A percentile compares a stretch with the other conserved stretches of the same genome.
These are phyloP conservation scores for Aristolochia contorta DNA, from an alignment of 164 flowering plant species.

Conservation along the genomic window DNA sequence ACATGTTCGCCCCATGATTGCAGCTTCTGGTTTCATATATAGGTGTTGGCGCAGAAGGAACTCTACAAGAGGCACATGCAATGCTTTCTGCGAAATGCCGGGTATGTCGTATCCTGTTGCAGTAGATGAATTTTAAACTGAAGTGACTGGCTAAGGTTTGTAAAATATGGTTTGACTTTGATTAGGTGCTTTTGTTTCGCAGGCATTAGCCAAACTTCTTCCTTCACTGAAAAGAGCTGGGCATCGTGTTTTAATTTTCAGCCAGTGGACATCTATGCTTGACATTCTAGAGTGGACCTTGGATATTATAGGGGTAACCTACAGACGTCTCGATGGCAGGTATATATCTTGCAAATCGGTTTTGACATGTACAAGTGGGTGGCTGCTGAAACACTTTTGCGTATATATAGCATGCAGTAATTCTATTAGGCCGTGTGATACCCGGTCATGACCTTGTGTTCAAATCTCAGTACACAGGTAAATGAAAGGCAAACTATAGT, in stretches of 20 bases:
- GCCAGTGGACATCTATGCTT: conserved; percentile 99
- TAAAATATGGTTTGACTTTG: background rate
- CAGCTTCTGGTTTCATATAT: conserved; percentile 63
- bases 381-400: no score
- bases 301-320: conserved; percentile 82
- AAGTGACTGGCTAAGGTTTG: background rate
- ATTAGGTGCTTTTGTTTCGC: conserved; percentile 6
- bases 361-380: background rate
- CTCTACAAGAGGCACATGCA: conserved; percentile 56
- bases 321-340: conserved; percentile 94
- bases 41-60: conserved; percentile 34
- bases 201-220: conserved; percentile 75
- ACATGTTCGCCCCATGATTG: conserved; percentile 4
- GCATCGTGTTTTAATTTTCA: conserved; percentile 84
- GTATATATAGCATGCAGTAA: no score
- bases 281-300: conserved; percentile 94
- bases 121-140: background rate
- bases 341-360: conserved; percentile 11
- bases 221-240: conserved; percentile 61
- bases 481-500: conserved; percentile 86
- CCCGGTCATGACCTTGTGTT: no score
- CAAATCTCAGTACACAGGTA: conserved; percentile 73
- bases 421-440: no score
- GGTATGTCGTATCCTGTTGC: conserved; percentile 29
- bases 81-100: conserved; percentile 76